Base-by-base conservation (phyloP, 1,284 basidiomycete genomes). In the Omphalotus olearius region DNA sequence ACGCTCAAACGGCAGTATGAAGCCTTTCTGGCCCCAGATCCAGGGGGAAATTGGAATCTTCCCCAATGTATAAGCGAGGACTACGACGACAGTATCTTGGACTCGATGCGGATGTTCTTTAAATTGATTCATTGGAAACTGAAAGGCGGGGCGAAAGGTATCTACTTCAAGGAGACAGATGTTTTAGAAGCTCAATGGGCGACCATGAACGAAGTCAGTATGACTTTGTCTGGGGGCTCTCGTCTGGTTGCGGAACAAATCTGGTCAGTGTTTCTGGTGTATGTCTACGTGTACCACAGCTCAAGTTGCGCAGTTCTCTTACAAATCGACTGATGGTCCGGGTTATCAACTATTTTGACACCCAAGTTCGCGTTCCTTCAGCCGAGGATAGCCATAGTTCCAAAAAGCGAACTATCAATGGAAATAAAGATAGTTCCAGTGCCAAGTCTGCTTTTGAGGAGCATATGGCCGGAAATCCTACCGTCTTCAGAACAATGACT, bases 91-190 rank as follows among this genome's bases (percentile, higher is more conserved):
- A 92, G 92, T 1, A 85, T 99, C 50, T 74, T 97, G 52, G 89
- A 95, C 57, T 92, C 93, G 7, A 74, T 99, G 58, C 80, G 84
- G 7, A 88, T 88, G 66, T 97, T 99, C 72, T 99, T 99, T 79
- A 88, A 84, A 63, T 75, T 99, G 30, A 84, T 99, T 26, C 92
- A 97, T 60, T 93, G 89, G 87, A 97, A 98, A 67, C 78, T 99
- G 49, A 96, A 96, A 70, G 91, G 90, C 56, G 91, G 90, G n/a
- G 80, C 83, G 52, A 93, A 91, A 65, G 88, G 89, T 20, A 90
- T 95, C 48, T 92, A 96, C 68, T 97, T 98, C 73, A 96, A 97
- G 63, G 96, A 99, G 73, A 98, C 95, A 0, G 97, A 99, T 64
- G 85, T 98, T 20, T 79, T 99, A 28, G 97, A 99, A 66, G 88